Percentiles rank a stretch among this genome's conserved stretches.
Evolutionary conservation across 2,329 filamentous ascomycete genomes (phyloP).

Genomic region (Macrophomina tecta): DNA sequence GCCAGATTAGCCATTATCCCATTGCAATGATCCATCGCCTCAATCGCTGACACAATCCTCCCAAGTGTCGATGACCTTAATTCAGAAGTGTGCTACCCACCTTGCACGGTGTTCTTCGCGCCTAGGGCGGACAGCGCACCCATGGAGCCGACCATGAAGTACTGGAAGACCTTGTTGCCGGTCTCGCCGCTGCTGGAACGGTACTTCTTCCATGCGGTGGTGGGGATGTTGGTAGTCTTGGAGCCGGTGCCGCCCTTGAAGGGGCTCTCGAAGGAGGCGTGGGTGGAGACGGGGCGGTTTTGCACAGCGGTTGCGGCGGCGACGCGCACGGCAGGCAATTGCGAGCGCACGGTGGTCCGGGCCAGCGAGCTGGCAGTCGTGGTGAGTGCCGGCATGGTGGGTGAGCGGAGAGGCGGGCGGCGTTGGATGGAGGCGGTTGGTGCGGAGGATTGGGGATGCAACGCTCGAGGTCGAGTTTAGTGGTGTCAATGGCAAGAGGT

Average conservation of each 20-base stretch:
- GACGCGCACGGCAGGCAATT: slow-evolving; percentile 54
- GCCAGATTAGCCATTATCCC: slow-evolving; percentile 24
- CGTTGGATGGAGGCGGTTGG: slow-evolving; percentile 31
- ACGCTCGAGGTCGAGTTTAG: slow-evolving; percentile 23
- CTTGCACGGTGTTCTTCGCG: slow-evolving; percentile 97
- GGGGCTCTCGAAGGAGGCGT: slow-evolving; percentile 58
- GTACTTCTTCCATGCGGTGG: slow-evolving; percentile 78
- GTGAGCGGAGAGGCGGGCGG: slow-evolving; percentile 38
- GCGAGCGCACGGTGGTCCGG: slow-evolving; percentile 55
- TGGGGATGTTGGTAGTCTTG: slow-evolving; percentile 75
- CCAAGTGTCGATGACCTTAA: slow-evolving; percentile 28
- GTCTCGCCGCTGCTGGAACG: slow-evolving; percentile 70
- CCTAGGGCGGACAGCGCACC: slow-evolving; percentile 90
- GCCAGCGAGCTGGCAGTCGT: slow-evolving; percentile 53
- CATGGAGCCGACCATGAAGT: slow-evolving; percentile 98
- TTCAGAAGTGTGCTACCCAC: slow-evolving; percentile 60
- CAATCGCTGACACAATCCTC: slow-evolving; percentile 8
- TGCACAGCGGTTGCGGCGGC: slow-evolving; percentile 51
- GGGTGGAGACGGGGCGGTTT: slow-evolving; percentile 48
- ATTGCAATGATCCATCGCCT: slow-evolving; percentile 13
- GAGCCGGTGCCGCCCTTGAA: slow-evolving; percentile 59
- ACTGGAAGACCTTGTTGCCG: slow-evolving; percentile 86
- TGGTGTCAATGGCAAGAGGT: slow-evolving; percentile 26
- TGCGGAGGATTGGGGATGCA: slow-evolving; percentile 34
- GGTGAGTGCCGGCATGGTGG: slow-evolving; percentile 56